Base-by-base conservation (phyloP, 148 eudicot species). In the Vaccinium corymbosum region DNA sequence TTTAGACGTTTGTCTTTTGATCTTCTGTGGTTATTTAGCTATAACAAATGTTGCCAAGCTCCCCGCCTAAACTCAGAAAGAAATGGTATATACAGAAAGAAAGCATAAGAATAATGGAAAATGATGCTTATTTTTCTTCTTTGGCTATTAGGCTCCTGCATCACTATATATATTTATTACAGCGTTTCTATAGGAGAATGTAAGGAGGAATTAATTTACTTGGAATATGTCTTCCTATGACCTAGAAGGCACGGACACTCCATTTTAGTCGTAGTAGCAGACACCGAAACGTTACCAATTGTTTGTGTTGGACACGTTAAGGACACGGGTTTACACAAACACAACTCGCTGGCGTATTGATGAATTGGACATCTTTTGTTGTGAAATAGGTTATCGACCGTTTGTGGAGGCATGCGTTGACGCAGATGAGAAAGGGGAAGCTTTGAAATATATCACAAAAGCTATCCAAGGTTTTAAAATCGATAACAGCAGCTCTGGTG, bases 391-490 rank as follows among this genome's bases (percentile, higher is more conserved):
- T 80, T 97, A 90, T 81, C 93, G 94, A 75, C 98, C 98, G 72
- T 97, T 97, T 83, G 98, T 95, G 64, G 99, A 97, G 91, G 98
- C 99, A 83, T 95, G 99, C 86, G 85, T 94, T 83, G 99, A 95
- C 25, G 96, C 98, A 27, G 95, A 90, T 81, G 99, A 97, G 88
- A 97, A 91, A 84, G 89, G 51, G 64, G 98, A 97, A 93, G 99
- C 98, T 29, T 88, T 92, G 13, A 97, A 97, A 84, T 97, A 97
- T 83, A 97, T 97, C 16, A 95, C 99, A 59, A 97, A 95, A 85
- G 0, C 66, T 19, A 20, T n/a, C 4, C 59, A 55, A 55, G 5
- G n/a, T 17, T 57, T 57, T 57, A n/a, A n/a, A 57, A 57, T 57
- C 9, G 62, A 57, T 4, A n/a, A 57, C 6, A 17, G 3, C 57